Evolutionary conservation across 106 monocot genomes (phyloP), one percentile per base, ranked within the genome.

Genomic region (Dactylorhiza incarnata): DNA sequence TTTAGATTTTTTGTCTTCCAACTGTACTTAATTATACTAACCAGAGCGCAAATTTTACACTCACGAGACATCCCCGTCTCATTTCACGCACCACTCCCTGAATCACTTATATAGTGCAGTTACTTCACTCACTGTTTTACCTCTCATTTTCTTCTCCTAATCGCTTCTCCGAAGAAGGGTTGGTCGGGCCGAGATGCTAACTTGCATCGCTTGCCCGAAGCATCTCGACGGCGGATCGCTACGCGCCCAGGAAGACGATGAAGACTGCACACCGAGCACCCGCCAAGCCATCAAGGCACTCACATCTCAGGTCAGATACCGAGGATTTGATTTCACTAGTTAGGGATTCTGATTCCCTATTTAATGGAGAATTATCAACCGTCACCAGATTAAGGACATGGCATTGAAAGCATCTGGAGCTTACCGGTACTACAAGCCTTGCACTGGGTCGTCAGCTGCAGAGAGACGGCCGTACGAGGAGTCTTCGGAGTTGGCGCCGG

Each of bases 121-220:
- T 29, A 29, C 29, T 29, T 29, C 29, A 2, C 29, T 29, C 29
- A 29, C 29, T 29, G 29, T 29, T 29, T 29, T 29, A 29, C 29
- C 29, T 29, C 29, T 29, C 29, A 29, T 29, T 2, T 29, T 29
- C 29, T 29, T 29, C 29, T 29, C 29, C 29, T 29, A 29, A 29
- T 29, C 29, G 29, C 29, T 29, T 29, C 29, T 29, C 29, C 29
- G 29, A 29, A 2, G 1, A 29, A 29, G 29, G 29, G 29, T 29
- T 29, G 45, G 37, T 46, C 23, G 26, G 3, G 26, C 24, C 65
- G 77, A 46, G 76, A 95, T 95, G 95, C 87, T 95, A 62, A 95
- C 95, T 6, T 94, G 94, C 85, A 91, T 94, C 75, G 91, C 91
- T 14, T 92, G 95, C 83, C 75, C 89, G 58, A 95, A 91, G 81